phyloP scores from a whole-genome alignment of 495 filamentous ascomycete genomes.

The Daldinia grandis region DNA sequence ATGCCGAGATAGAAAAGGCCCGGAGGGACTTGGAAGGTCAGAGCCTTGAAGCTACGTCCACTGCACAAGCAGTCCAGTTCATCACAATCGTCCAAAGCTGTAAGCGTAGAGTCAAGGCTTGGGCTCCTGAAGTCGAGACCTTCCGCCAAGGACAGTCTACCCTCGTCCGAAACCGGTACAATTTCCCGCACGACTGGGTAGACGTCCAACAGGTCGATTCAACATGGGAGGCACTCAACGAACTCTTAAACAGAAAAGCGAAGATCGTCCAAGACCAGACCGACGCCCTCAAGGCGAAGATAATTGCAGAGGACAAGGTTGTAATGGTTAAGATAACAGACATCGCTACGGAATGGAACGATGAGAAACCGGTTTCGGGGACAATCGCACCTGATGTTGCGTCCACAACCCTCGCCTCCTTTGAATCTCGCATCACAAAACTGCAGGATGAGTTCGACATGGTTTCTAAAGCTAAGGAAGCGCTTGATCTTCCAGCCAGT shows the following conservation, averaged over 20 bases:
- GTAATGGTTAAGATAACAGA: constrained; percentile 86
- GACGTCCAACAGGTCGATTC: constrained; percentile 92
- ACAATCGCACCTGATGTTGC: constrained; percentile 89
- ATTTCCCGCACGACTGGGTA: constrained; percentile 92
- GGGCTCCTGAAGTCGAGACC: constrained; percentile 93
- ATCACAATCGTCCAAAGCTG: constrained; percentile 97
- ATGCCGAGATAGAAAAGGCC: constrained; percentile 87
- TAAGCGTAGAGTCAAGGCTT: constrained; percentile 88
- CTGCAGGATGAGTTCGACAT: constrained; percentile 88
- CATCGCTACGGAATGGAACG: constrained; percentile 84
- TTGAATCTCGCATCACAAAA: constrained; percentile 80
- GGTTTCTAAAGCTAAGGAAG: constrained; percentile 96
- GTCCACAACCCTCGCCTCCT: constrained; percentile 76
- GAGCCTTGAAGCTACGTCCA: constrained; percentile 89
- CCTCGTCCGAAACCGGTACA: constrained; percentile 86
- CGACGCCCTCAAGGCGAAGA: constrained; percentile 94
- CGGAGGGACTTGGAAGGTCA: constrained; percentile 88
- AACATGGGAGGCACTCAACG: constrained; percentile 90
- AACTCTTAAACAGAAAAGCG: constrained; percentile 85
- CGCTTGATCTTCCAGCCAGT: constrained; percentile 84
- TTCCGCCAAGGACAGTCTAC: constrained; percentile 96
- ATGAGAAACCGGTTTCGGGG: constrained; percentile 95
- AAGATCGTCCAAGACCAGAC: constrained; percentile 96
- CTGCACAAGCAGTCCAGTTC: constrained; percentile 94
- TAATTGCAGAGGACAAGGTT: constrained; percentile 89